Evolutionary conservation across 2,329 filamentous ascomycete genomes (phyloP), one percentile per base, ranked within the genome.

Genomic region (Parafenestella ontariensis): DNA sequence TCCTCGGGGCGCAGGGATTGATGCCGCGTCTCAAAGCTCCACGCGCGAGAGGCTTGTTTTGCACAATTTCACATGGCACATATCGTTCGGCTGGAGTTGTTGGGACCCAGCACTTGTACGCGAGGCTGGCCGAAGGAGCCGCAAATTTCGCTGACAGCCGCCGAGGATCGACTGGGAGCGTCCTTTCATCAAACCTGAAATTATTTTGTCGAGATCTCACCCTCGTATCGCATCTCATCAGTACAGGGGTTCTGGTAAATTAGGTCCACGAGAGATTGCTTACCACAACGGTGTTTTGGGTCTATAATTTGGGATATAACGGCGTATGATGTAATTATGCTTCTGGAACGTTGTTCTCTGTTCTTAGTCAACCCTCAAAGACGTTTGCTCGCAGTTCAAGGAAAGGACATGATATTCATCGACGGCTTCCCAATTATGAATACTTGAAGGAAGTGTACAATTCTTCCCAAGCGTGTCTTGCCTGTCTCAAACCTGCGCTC

Each of bases 101-200:
- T 39, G 33, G 23, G 33, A 17, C 9, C n/a, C 49, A 23, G n/a
- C 43, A 13, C 43, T 46, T 46, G 41, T 24, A 23, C 17, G 31
- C 44, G 44, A 37, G 56, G 34, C 45, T 47, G 41, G 46, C 47
- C 40, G 29, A 59, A 54, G 49, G 56, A 55, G 39, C 43, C 23
- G 41, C 42, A 43, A 55, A 60, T 60, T 44, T 60, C 44, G 26
- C 49, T 45, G 41, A 50, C 47, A 43, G 43, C 49, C 50, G 52
- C 49, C 42, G 26, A 44, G 42, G 51, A 56, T 60, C 46, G 41
- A 46, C 53, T 24, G 49, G 46, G 47, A 20, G 24, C 8, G 49
- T 49, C 57, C 59, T 45, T 60, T 62, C 57, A 62, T 62, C 50
- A 58, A 46, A 50, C 28, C 21, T 40, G 50, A 54, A 58, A 53